Percentiles rank a stretch among this genome's conserved stretches.
phyloP scores from a whole-genome alignment of 2,329 filamentous ascomycete genomes.

The Neonectria coccinea region DNA sequence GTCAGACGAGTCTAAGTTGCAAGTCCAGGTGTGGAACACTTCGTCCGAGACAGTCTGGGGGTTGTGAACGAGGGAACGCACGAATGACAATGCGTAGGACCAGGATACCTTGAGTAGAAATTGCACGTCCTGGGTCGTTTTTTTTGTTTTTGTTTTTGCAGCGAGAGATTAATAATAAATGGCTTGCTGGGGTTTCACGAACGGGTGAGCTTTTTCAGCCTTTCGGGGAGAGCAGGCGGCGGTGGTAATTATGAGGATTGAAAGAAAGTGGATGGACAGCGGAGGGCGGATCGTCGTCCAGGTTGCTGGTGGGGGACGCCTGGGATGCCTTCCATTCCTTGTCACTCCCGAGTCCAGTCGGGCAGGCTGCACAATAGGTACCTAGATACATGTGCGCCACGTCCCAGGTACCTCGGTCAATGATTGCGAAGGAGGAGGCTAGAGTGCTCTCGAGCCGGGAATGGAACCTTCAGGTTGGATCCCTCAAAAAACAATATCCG shows the following conservation, averaged over 20 bases:
- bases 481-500: neutral
- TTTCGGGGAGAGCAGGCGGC: too few species aligned
- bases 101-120: constrained; percentile 2
- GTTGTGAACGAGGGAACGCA: constrained; percentile 5
- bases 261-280: neutral
- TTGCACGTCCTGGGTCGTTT: constrained; percentile 1
- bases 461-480: neutral
- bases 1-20: neutral
- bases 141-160: neutral
- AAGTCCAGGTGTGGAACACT: constrained; percentile 20
- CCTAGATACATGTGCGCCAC: too few species aligned
- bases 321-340: too few species aligned
- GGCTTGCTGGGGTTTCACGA: constrained; percentile 13
- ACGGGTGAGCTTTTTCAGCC: neutral
- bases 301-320: neutral
- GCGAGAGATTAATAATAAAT: constrained; percentile 7
- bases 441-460: too few species aligned
- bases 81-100: constrained; percentile 1
- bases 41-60: constrained; percentile 16
- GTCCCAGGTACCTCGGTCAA: too few species aligned
- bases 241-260: too few species aligned
- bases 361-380: too few species aligned
- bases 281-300: constrained; percentile 6
- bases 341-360: too few species aligned
- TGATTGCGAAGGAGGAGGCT: too few species aligned